Base-by-base conservation (phyloP, 345 rosid species). In the Eucalyptus pauciflora region DNA sequence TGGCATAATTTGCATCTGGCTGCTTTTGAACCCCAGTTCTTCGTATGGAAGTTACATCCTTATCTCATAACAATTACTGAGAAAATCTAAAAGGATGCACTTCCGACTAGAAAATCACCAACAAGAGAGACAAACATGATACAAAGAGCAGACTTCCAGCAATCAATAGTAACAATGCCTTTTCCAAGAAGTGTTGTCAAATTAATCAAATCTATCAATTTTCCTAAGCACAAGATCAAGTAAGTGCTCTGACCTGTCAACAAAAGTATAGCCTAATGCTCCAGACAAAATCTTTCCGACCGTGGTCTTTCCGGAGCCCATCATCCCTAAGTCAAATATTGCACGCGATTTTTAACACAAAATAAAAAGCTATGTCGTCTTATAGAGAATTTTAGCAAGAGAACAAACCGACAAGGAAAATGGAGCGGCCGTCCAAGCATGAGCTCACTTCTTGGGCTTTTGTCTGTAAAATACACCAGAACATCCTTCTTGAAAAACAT, bases 251-350 rank as follows among this genome's bases (percentile, higher is more conserved):
- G 51, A 94, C 94, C 95, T 92, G 93, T 94, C 95, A 50, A 90
- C 90, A 90, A 93, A 94, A 62, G 91, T 76, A 89, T 93, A 94
- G 41, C 90, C 91, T 52, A 94, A 88, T 27, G 88, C 92, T 50
- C 90, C 92, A 33, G 95, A 90, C 88, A 94, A 88, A 90, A 94
- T 86, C 89, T 92, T 89, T 29, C 94, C 95, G 3, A 93, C 94
- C 5, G 95, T 93, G 25, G 94, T 90, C 91, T 94, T 94, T 67
- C 95, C 95, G 11, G 94, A 93, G 13, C 95, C 95, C 95, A 94
- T 94, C 94, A 94, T 90, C 89, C 95, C 95, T 93, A 88, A 45
- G 88, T 86, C 51, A 86, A 76, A 10, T 67, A 88, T 29, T 15
- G 85, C 33, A 33, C 16, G 14, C n/a, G 31, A 86, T 86, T 58